These are phyloP conservation scores for Astragalus membranaceus DNA, from an alignment of 306 rosid genomes.

Conservation along the genomic window DNA sequence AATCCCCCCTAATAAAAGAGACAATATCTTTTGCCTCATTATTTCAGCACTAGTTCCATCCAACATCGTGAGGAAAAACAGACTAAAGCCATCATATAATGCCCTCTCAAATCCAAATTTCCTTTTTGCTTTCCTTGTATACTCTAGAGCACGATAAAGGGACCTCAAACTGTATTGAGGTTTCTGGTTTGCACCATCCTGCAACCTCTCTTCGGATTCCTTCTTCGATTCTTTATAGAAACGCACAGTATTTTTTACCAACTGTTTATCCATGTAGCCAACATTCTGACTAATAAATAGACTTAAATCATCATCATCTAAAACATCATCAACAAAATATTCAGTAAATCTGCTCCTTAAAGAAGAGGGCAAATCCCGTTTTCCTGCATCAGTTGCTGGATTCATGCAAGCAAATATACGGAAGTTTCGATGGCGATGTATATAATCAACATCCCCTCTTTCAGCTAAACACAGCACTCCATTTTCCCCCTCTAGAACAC, in stretches of 20 bases:
- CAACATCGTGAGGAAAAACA: slow-evolving; percentile 79
- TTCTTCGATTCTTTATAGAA: slow-evolving; percentile 71
- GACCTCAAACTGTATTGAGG: slow-evolving; percentile 96
- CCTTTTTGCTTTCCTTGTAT: slow-evolving; percentile 56
- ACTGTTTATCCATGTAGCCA: slow-evolving; percentile 23
- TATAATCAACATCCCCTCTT: slow-evolving; percentile 77
- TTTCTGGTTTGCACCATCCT: slow-evolving; percentile 91
- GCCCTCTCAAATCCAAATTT: slow-evolving; percentile 56
- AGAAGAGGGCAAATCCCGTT: slow-evolving; percentile 80
- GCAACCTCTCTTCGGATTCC: slow-evolving; percentile 77
- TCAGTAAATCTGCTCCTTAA: slow-evolving; percentile 89
- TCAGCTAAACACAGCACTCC: slow-evolving; percentile 86
- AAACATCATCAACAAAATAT: slow-evolving; percentile 81
- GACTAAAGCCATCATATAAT: slow-evolving; percentile 80
- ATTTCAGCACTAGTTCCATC: slow-evolving; percentile 62
- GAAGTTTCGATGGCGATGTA: slow-evolving; percentile 73
- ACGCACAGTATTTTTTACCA: slow-evolving; percentile 44
- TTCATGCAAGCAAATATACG: slow-evolving; percentile 98
- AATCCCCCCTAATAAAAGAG: slow-evolving; percentile 41
- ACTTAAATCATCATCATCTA: slow-evolving; percentile 68
- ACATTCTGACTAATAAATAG: slow-evolving; percentile 45
- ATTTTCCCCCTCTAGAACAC: slow-evolving; percentile 86
- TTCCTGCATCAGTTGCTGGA: slow-evolving; percentile 99
- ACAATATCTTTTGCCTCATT: slow-evolving; percentile 53
- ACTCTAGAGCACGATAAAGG: slow-evolving; percentile 86